Conservation (phyloP, 148 eudicot species). For the Oxyria digyna region DNA sequence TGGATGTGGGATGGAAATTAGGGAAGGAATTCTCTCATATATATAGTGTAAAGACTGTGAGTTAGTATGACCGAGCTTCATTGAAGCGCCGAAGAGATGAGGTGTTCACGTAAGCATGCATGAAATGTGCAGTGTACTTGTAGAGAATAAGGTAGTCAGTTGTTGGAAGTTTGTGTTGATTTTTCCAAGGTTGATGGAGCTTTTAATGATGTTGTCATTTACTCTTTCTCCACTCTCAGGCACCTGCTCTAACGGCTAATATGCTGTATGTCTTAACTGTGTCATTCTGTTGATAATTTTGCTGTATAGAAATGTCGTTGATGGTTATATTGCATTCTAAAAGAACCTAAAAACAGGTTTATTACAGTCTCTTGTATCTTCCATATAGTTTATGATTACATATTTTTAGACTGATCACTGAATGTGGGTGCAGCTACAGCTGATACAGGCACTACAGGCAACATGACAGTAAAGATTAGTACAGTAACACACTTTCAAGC, state of each 20-base stretch:
- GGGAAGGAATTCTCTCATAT: not conserved
- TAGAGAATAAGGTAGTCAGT: not conserved
- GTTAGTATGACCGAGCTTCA: not conserved
- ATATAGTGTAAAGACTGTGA: conserved; percentile 1
- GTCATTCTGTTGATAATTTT: not conserved
- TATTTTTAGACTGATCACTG: too few species aligned
- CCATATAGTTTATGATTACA: too few species aligned
- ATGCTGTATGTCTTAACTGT: not conserved
- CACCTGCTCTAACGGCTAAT: conserved; percentile 8
- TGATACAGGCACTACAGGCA: too few species aligned
- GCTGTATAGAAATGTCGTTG: not conserved
- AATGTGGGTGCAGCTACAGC: too few species aligned
- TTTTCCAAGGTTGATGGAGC: conserved; percentile 4
- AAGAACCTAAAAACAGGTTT: too few species aligned
- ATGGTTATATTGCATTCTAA: not conserved
- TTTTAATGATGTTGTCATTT: conserved; percentile 1
- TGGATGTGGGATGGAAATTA: conserved; percentile 2
- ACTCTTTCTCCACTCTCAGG: not conserved
- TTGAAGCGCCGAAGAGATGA: not conserved
- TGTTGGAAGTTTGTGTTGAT: not conserved
- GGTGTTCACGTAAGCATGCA: not conserved
- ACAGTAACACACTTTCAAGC: too few species aligned
- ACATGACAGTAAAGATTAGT: too few species aligned
- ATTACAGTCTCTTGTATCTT: too few species aligned
- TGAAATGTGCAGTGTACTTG: not conserved